phyloP scores from a whole-genome alignment of 2,329 filamentous ascomycete species.

The Penicillium sp. region DNA sequence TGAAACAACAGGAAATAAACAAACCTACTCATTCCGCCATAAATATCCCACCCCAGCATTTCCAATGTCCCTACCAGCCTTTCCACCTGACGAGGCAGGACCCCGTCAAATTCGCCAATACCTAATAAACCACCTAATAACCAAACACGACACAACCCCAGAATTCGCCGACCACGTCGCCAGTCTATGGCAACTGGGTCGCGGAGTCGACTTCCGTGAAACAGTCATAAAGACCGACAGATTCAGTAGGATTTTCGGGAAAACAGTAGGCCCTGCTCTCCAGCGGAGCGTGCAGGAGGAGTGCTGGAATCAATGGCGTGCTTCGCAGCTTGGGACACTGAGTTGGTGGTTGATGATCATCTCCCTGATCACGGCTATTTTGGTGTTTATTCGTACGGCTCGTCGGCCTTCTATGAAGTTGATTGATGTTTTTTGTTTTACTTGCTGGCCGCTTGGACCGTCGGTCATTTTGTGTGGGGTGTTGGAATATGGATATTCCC shows the following conservation, averaged over 20 bases:
- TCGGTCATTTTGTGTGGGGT: too few species aligned
- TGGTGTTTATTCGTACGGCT: too few species aligned
- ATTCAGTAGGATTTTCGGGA: background rate
- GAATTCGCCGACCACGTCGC: conserved; percentile 1
- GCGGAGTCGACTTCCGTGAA: conserved; percentile 1
- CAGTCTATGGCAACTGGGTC: conserved; percentile 8
- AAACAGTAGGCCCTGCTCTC: background rate
- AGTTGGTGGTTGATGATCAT: background rate
- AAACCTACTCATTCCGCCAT: too few species aligned
- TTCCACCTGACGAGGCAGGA: conserved; percentile 2
- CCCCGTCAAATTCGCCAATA: conserved; percentile 1
- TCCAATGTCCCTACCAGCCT: background rate
- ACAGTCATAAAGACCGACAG: background rate
- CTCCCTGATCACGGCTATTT: background rate
- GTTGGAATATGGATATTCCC: too few species aligned
- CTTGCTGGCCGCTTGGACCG: background rate
- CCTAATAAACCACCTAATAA: background rate
- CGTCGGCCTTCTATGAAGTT: too few species aligned
- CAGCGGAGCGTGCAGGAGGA: background rate
- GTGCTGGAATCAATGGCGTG: background rate
- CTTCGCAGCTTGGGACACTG: background rate
- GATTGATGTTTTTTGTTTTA: background rate
- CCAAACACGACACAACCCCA: background rate
- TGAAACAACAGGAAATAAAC: too few species aligned
- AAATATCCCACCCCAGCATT: too few species aligned